phyloP scores from a whole-genome alignment of 768 basidiomycete genomes.

The Pleurotus platypus region DNA sequence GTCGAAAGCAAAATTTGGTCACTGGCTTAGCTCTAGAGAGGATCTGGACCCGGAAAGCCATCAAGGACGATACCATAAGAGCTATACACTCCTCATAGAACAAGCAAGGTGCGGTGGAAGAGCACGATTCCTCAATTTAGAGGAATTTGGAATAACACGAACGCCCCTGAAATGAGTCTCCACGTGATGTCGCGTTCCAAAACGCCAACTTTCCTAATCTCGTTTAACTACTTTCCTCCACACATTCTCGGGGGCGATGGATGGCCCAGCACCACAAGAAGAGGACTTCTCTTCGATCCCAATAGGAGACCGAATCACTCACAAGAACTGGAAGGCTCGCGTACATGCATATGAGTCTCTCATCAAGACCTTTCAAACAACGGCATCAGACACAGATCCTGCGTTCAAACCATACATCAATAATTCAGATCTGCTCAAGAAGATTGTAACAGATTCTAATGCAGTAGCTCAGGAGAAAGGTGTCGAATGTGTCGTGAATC shows the following conservation, averaged over 20 bases:
- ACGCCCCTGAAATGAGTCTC: not conserved
- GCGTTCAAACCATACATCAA: conserved; percentile 87
- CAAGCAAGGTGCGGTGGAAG: too few relatives aligned
- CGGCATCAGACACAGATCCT: conserved; percentile 90
- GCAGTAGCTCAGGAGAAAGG: conserved; percentile 99
- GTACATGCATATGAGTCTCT: conserved; percentile 89
- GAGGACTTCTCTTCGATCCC: conserved; percentile 87
- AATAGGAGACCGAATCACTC: conserved; percentile 75
- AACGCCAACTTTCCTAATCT: too few relatives aligned
- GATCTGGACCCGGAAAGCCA: too few relatives aligned
- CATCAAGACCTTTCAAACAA: conserved; percentile 81
- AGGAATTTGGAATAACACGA: too few relatives aligned
- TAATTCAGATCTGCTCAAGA: conserved; percentile 77
- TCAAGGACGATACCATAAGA: too few relatives aligned
- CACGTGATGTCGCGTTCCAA: conserved; percentile 12
- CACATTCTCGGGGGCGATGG: conserved; percentile 47
- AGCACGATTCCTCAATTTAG: too few relatives aligned
- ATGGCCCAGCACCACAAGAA: conserved; percentile 87
- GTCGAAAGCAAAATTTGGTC: too few relatives aligned
- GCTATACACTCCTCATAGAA: too few relatives aligned
- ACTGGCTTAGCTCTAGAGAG: too few relatives aligned
- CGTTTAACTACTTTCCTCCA: not conserved
- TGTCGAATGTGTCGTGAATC: conserved; percentile 79
- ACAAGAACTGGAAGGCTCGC: conserved; percentile 99
- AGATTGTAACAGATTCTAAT: conserved; percentile 86